Evolutionary conservation across 768 basidiomycete species (phyloP), one percentile per base, ranked within the genome.

Genomic region (Hypsizygus marmoreus): DNA sequence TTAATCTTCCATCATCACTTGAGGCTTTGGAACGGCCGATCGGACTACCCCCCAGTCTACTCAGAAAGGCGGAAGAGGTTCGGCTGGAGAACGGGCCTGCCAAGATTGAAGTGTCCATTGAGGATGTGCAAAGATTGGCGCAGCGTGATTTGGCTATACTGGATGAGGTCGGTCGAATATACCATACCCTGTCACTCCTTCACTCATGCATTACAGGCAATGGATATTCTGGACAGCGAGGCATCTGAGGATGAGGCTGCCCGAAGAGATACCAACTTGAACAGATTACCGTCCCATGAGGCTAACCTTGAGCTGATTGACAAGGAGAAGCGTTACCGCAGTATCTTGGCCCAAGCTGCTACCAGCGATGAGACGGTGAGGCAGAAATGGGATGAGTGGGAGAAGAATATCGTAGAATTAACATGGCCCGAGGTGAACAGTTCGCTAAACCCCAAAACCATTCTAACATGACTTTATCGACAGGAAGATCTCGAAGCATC

Each of bases 201-300:
- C 29, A 47, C 41, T 13, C 20, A 26, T 17, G 24, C 14, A 24
- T 29, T 41, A 28, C 46, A 97, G 94, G 83, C 91, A 0, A 77
- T 93, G 72, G 92, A 93, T 56, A 81, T 95, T 16, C 69, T 99
- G n/a, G 93, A 95, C 55, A 82, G 80, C 33, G 95, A 97, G 65
- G 88, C 88, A 12, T 87, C 86, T 11, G 88, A 91, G 59, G 90
- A 93, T 54, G 90, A 91, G 61, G 73, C 78, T 9, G 70, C 80
- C 23, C 80, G 85, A 12, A 75, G 76, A 51, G 76, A 77, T 17
- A 66, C 63, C 1, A 53, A 66, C 34, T 55, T 79, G 45, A 64
- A 71, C 44, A 75, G 92, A 25, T 68, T 70, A 1, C 81, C 86
- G 1, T 97, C 95, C 0, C 77, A 88, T 55, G 80, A 88, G 55